These are phyloP conservation scores for Cadophora gregata DNA, from an alignment of 2,329 filamentous ascomycete genomes.

Conservation along the genomic window DNA sequence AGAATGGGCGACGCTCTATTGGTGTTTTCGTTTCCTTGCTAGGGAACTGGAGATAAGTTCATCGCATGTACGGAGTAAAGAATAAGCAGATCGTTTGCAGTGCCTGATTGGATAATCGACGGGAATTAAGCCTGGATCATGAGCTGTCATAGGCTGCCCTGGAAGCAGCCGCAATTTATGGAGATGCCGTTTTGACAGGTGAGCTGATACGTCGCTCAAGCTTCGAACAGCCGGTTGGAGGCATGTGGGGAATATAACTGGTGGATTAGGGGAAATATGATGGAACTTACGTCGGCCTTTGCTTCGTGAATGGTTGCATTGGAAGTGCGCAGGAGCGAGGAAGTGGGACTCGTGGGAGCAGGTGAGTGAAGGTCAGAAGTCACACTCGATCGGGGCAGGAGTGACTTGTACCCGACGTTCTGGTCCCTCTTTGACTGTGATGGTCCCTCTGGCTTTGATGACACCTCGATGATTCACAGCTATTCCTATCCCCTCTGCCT, in stretches of 20 bases:
- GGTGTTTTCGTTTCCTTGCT: neutral
- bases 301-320: neutral
- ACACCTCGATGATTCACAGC: neutral
- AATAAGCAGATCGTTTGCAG: neutral
- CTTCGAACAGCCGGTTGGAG: neutral
- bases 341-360: too few relatives aligned
- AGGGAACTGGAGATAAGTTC: neutral
- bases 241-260: neutral
- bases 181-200: constrained; percentile 2
- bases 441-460: neutral
- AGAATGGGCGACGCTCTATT: neutral
- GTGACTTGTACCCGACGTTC: neutral
- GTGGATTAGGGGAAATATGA: neutral
- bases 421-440: neutral
- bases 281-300: neutral
- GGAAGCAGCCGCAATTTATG: constrained; percentile 7
- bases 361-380: neutral
- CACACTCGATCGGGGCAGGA: neutral
- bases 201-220: neutral
- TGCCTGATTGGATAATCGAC: neutral
- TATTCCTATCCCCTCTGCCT: neutral
- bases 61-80: neutral
- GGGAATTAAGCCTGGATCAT: neutral
- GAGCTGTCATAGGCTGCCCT: neutral
- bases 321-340: neutral